phyloP scores from a whole-genome alignment of 1,139 yeast species.

The Sporopachydermia cereana region DNA sequence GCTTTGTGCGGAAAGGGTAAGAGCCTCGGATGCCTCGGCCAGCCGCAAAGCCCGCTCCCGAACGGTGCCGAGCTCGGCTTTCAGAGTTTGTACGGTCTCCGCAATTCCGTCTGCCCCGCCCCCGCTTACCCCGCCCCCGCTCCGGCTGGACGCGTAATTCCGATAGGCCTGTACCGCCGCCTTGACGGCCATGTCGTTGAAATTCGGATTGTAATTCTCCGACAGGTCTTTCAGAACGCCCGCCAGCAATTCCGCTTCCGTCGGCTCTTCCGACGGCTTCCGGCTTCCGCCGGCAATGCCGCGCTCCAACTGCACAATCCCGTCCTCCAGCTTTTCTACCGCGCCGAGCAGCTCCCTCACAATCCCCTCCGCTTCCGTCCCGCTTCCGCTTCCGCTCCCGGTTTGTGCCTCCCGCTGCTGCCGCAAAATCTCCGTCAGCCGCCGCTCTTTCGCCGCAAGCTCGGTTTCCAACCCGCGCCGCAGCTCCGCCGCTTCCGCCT shows the following conservation, averaged over 20 bases:
- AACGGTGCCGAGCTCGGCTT: too few species aligned
- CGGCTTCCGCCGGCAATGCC: slow-evolving; percentile 6
- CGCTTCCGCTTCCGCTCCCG: slow-evolving; percentile 12
- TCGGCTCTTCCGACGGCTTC: slow-evolving; percentile 7
- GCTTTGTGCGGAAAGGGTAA: too few species aligned
- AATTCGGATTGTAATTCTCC: slow-evolving; percentile 68
- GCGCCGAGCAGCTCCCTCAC: slow-evolving; percentile 10
- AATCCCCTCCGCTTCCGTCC: slow-evolving; percentile 11
- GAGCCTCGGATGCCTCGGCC: too few species aligned
- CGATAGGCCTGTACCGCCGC: slow-evolving; percentile 52
- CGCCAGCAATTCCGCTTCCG: too few species aligned
- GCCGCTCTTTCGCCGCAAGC: slow-evolving; percentile 14
- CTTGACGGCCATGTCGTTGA: slow-evolving; percentile 82
- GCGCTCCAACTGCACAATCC: slow-evolving; percentile 11
- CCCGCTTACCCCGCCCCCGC: too few species aligned
- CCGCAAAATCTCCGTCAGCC: slow-evolving; percentile 12
- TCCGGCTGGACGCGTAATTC: slow-evolving; percentile 37
- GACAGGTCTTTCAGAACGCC: neutral
- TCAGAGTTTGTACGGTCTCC: too few species aligned
- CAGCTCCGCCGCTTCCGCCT: slow-evolving; percentile 18
- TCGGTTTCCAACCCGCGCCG: slow-evolving; percentile 18
- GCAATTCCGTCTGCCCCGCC: too few species aligned
- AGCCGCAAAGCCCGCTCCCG: too few species aligned
- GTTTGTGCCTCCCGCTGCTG: slow-evolving; percentile 10
- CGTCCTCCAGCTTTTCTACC: slow-evolving; percentile 11